A percentile compares a stretch with the other conserved stretches of the same genome.
phyloP scores from a whole-genome alignment of 2,329 filamentous ascomycete species.

The Periconia sp. region DNA sequence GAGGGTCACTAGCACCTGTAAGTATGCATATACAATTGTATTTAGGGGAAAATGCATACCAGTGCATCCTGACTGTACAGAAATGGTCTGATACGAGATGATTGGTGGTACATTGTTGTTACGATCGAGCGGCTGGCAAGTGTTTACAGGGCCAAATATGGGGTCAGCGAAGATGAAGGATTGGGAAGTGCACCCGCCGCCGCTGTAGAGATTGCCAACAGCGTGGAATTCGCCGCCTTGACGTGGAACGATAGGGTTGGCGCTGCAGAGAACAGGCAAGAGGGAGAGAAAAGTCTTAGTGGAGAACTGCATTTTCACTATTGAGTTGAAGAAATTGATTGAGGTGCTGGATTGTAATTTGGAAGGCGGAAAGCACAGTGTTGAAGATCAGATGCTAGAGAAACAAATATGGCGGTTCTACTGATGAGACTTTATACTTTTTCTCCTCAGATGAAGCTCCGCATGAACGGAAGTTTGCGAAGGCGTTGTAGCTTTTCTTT shows the following conservation, averaged over 20 bases:
- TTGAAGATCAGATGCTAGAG: too few species aligned
- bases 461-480: too few species aligned
- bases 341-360: neutral
- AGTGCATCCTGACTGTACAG: constrained; percentile 13
- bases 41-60: constrained; percentile 10
- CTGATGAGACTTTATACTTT: too few species aligned
- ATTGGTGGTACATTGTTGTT: constrained; percentile 9
- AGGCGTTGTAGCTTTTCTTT: neutral
- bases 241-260: neutral
- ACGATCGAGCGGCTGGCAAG: constrained; percentile 21
- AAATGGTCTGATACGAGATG: constrained; percentile 14
- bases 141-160: constrained; percentile 19
- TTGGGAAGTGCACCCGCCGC: constrained; percentile 14
- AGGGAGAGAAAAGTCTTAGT: neutral
- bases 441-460: too few species aligned
- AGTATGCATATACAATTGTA: neutral
- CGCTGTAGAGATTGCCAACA: constrained; percentile 19
- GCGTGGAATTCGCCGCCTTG: constrained; percentile 6
- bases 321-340: neutral
- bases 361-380: neutral
- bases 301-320: neutral
- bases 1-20: constrained; percentile 6
- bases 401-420: too few species aligned
- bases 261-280: neutral
- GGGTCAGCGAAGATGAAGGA: constrained; percentile 21